These are phyloP conservation scores for Anisodus tanguticus DNA, from an alignment of 257 asterid species.

Conservation along the genomic window DNA sequence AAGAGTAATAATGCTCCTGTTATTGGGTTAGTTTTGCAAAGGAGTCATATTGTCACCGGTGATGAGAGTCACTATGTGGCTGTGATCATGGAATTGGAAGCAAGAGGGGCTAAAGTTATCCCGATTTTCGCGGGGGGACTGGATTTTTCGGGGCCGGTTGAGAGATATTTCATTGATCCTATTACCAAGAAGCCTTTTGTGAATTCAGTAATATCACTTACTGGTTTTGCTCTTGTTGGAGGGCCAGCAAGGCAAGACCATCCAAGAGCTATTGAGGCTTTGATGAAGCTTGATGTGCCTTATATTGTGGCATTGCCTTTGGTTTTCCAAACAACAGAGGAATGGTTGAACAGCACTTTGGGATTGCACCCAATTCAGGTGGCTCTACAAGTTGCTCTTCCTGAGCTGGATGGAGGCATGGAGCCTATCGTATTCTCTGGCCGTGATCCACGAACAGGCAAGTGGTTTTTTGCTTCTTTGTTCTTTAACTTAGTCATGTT, in stretches of 20 bases:
- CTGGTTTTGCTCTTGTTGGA: slow-evolving; percentile 96
- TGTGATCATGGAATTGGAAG: slow-evolving; percentile 97
- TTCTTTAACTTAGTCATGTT: not conserved
- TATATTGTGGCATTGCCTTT: slow-evolving; percentile 89
- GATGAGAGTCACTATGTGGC: slow-evolving; percentile 98
- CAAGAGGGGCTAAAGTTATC: slow-evolving; percentile 91
- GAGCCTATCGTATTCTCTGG: slow-evolving; percentile 93
- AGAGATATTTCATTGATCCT: slow-evolving; percentile 75
- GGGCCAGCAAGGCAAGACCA: slow-evolving; percentile 99
- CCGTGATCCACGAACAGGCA: slow-evolving; percentile 92
- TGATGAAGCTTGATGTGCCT: slow-evolving; percentile 93
- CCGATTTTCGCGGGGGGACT: slow-evolving; percentile 96
- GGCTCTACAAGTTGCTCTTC: slow-evolving; percentile 93
- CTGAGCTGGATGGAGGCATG: slow-evolving; percentile 99
- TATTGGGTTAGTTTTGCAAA: slow-evolving; percentile 75
- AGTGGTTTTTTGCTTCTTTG: slow-evolving; percentile 35
- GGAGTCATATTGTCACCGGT: slow-evolving; percentile 97
- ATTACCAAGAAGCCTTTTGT: slow-evolving; percentile 80
- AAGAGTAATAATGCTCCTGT: slow-evolving; percentile 68
- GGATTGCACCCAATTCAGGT: slow-evolving; percentile 98
- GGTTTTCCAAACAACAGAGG: slow-evolving; percentile 98
- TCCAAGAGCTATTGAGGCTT: slow-evolving; percentile 86
- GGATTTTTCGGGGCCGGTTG: slow-evolving; percentile 92
- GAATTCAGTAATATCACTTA: slow-evolving; percentile 76
- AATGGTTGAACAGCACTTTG: slow-evolving; percentile 91